Evolutionary conservation across 768 basidiomycete genomes (phyloP), one percentile per base, ranked within the genome.

Genomic region (Mycena venus): DNA sequence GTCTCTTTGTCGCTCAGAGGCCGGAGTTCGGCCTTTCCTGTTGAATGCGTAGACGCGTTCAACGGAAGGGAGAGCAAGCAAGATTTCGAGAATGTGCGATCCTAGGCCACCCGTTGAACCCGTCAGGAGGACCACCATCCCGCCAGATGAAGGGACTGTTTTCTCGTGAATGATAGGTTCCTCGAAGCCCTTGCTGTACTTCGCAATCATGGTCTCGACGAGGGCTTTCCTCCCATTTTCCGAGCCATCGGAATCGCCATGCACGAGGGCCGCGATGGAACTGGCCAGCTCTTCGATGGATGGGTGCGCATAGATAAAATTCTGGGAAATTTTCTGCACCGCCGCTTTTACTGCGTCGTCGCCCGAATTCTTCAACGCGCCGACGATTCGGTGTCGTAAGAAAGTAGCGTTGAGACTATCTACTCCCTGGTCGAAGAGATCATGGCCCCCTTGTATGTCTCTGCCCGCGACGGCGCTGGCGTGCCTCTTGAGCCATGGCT

Each of bases 261-360:
- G 56, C 14, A 70, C 74, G 19, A 80, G 71, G 27, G 64, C 53
- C 17, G 75, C 61, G 58, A 83, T 77, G 65, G 81, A 82, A 2
- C 74, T 72, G 7, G 86, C 82, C 29, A 87, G 79, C 0, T 42
- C 77, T 29, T 78, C 58, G 59, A 86, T 77, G 0, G 82, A 80
- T 1, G 88, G 89, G 69, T 86, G 82, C 47, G 85, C 79, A 73
- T 89, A 91, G 25, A 91, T 79, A 21, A 87, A 73, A 58, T 87
- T 88, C 72, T 83, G 83, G 3, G 73, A 32, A 10, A 87, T 63
- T 0, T 31, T 75, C 32, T 75, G 58, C 1, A 68, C 76, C 15
- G 76, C 78, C 3, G n/a, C n/a, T n/a, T n/a, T n/a, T n/a, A n/a
- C n/a, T n/a, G 32, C 53, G 9, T 67, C 19, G 51, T 75, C 42